Evolutionary conservation across 2,329 filamentous ascomycete species (phyloP), one percentile per base, ranked within the genome.

Genomic region (Aspergillus sp.): DNA sequence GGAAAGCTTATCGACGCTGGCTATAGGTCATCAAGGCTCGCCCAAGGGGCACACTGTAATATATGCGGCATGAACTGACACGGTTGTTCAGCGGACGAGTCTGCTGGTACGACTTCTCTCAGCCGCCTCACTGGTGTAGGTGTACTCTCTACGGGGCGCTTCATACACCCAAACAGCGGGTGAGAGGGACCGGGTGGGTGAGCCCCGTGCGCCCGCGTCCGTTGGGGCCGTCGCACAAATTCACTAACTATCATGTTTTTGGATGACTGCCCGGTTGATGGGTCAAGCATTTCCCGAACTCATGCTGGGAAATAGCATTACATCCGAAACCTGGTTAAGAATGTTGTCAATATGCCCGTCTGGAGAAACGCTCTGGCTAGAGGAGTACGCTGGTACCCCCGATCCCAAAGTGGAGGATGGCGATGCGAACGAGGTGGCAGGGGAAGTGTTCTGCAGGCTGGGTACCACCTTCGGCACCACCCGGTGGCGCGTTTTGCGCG

Each of bases 261-360:
- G 7, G 10, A 13, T 30, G 27, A 30, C 38, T 13, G 23, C 15
- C 25, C 25, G 36, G 17, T 15, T 17, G 8, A 55, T 42, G 25
- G 23, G 25, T 65, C 59, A 64, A 44, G 48, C 38, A 53, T 49
- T 65, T 27, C 62, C 63, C 53, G 59, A 63, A 27, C 62, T 66
- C 68, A 73, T 71, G 27, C 60, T 74, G 13, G 73, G 73, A 57
- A 75, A 75, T 32, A 74, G 60, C 73, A 75, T 75, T 36, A 75
- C 73, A 44, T 74, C 70, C 32, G 73, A 74, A 10, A 75, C 73
- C 19, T 66, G 68, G 54, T 68, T 72, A 8, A 75, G 59, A 47
- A 75, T 75, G 49, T 70, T 68, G 47, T 65, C 69, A 63, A 75
- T 72, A 47, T 67, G 64, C 51, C 64, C 61, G 21, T 70, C 68